Evolutionary conservation across 2,329 filamentous ascomycete species (phyloP), one percentile per base, ranked within the genome.

Genomic region (Orbilia javanica): DNA sequence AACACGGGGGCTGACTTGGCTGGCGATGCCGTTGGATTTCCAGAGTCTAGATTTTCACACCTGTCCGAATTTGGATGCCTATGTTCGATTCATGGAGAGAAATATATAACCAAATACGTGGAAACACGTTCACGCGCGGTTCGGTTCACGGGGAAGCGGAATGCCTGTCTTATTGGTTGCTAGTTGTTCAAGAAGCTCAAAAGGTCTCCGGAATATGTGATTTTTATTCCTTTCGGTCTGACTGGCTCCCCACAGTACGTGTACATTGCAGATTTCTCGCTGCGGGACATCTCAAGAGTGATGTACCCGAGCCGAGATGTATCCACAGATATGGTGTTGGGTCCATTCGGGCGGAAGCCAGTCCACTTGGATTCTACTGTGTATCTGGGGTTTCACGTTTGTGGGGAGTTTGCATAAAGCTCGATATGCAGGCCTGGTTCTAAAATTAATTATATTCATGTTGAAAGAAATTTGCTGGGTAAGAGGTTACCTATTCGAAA

Each of bases 111-210:
- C 34, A 55, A 39, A 20, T 55, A 57, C 13, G 22, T 57, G 52
- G 52, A 36, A 57, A 57, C 52, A 57, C 52, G 52, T 57, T 29
- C 52, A 29, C 34, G 39, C 57, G 57, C 57, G 20, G 34, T 53
- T 62, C 57, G 34, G 57, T 63, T 62, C 55, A 46, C 67, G 67
- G 67, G 55, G 67, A 71, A 71, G 39, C 55, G 67, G 67, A 71
- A 71, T 57, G 31, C 29, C 10, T 22, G 18, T 36, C 11, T 29
- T 34, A 68, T 68, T 57, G 48, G 65, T 57, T 22, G 48, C 50
- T 55, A 22, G 34, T n/a, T 22, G 22, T 2, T 27, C 31, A 34
- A 10, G 57, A 25, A 29, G 13, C 22, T 46, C 18, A n/a, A 44
- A 57, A 57, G 8, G 29, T 20, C 52, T 29, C 50, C 27, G 39